phyloP scores from a whole-genome alignment of 2,329 filamentous ascomycete species.

The Aureobasidium uvarum region DNA sequence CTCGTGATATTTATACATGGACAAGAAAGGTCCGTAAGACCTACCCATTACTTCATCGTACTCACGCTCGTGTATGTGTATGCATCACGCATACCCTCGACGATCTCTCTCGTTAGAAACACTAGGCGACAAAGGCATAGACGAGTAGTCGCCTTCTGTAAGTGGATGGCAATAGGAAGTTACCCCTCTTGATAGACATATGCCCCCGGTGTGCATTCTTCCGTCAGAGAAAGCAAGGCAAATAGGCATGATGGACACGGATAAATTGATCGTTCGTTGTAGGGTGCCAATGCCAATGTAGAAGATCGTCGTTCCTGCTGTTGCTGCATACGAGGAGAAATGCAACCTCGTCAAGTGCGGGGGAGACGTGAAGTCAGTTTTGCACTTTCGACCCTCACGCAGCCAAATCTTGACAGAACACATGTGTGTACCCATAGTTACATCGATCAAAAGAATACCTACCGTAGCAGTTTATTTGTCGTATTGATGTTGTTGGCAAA shows the following conservation, averaged over 20 bases:
- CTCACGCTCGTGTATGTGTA: not conserved
- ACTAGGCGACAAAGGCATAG: not conserved
- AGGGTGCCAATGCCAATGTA: not conserved
- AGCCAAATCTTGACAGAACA: not conserved
- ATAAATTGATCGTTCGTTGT: conserved; percentile 11
- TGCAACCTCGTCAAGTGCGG: conserved; percentile 16
- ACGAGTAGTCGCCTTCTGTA: not conserved
- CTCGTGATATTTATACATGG: not conserved
- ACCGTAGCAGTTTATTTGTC: not conserved
- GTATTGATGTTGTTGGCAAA: not conserved
- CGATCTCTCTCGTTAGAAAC: not conserved
- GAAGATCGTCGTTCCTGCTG: conserved; percentile 7
- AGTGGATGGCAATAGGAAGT: not conserved
- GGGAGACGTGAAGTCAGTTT: not conserved
- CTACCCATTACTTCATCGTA: not conserved
- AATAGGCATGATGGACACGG: not conserved
- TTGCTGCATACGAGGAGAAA: conserved; percentile 5
- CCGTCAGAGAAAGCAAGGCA: conserved; percentile 2
- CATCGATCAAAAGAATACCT: not conserved
- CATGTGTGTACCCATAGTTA: not conserved
- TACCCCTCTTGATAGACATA: conserved; percentile 13
- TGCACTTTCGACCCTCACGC: not conserved
- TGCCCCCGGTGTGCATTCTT: conserved; percentile 7
- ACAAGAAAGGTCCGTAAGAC: not conserved
- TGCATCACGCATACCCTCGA: not conserved